Conservation (phyloP, 768 basidiomycete species). For the Lentinula detonsa region DNA sequence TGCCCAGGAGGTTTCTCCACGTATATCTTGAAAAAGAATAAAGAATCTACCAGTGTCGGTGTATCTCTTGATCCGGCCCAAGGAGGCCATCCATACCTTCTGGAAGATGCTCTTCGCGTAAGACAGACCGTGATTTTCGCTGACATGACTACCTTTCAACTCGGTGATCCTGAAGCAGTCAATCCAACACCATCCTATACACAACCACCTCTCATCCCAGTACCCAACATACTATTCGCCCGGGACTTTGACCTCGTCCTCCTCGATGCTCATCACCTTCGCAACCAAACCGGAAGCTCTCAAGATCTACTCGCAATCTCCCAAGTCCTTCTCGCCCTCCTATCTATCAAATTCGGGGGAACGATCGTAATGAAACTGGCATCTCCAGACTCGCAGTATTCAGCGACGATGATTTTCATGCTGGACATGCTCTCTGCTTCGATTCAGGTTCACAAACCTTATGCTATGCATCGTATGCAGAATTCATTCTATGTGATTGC, state of each 20-base stretch:
- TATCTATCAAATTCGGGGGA: conserved; percentile 15
- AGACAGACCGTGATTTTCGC: conserved; percentile 9
- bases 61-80: conserved; percentile 10
- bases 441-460: conserved; percentile 21
- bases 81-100: conserved; percentile 12
- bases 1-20: conserved; percentile 16
- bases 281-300: conserved; percentile 9
- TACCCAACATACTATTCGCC: neutral
- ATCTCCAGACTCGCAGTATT: conserved; percentile 15
- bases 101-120: conserved; percentile 1
- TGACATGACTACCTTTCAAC: conserved; percentile 9
- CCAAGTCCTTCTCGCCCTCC: conserved; percentile 23
- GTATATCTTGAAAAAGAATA: conserved; percentile 13
- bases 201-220: neutral
- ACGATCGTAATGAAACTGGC: conserved; percentile 24
- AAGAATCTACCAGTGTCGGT: conserved; percentile 10
- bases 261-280: conserved; percentile 26
- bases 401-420: conserved; percentile 22
- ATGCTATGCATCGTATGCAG: conserved; percentile 20
- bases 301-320: conserved; percentile 20
- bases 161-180: neutral
- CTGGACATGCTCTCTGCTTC: conserved; percentile 20
- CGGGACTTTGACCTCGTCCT: conserved; percentile 21
- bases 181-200: too few species aligned
- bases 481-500: conserved; percentile 23